Conservation (phyloP, 768 basidiomycete genomes). For the Lepiota brunneoincarnata region DNA sequence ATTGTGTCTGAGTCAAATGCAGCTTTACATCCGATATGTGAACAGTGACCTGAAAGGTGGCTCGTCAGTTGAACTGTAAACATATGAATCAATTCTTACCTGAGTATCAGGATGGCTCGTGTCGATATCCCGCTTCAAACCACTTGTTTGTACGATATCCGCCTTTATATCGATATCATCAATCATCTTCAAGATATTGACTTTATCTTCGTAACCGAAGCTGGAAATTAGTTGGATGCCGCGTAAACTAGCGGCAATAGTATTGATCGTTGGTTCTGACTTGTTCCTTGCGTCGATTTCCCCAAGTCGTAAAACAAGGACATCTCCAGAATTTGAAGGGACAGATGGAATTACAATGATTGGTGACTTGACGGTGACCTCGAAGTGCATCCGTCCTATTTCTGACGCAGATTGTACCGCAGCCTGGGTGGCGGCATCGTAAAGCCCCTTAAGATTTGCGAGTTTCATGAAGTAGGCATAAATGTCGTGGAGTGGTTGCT, state of each 20-base stretch:
- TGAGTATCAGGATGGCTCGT: constrained; percentile 66
- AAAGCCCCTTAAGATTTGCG: constrained; percentile 87
- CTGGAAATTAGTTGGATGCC: constrained; percentile 84
- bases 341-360: constrained; percentile 86
- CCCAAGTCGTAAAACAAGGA: constrained; percentile 80
- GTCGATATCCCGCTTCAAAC: constrained; percentile 51
- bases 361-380: constrained; percentile 87
- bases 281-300: constrained; percentile 83
- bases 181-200: constrained; percentile 76
- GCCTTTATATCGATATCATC: constrained; percentile 82
- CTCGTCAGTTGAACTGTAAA: not conserved
- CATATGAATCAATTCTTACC: constrained; percentile 39
- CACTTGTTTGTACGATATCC: constrained; percentile 61
- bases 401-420: constrained; percentile 92
- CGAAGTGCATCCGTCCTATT: constrained; percentile 91
- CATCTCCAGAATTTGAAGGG: constrained; percentile 57
- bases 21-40: constrained; percentile 83
- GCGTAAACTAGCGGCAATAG: constrained; percentile 69
- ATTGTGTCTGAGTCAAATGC: constrained; percentile 82
- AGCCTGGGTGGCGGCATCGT: constrained; percentile 90
- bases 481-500: constrained; percentile 86
- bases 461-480: constrained; percentile 82
- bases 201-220: constrained; percentile 44
- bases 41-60: constrained; percentile 52
- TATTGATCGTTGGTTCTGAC: constrained; percentile 56